Conservation (phyloP, 2,329 filamentous ascomycete species). For the Acrocalymma vagum region DNA sequence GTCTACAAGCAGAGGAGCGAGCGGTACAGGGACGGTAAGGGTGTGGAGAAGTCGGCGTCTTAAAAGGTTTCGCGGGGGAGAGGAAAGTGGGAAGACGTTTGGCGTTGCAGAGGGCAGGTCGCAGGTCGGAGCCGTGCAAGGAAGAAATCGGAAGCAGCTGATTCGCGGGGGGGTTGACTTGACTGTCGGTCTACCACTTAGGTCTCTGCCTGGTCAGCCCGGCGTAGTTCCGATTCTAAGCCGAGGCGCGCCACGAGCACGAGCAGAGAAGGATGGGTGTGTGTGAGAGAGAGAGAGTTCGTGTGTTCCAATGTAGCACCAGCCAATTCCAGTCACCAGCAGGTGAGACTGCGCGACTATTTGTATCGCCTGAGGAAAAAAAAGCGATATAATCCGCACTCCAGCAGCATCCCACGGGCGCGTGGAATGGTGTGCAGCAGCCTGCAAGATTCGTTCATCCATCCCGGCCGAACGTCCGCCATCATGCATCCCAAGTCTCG, state of each 20-base stretch:
- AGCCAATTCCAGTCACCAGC: slow-evolving; percentile 7
- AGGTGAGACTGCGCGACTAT: slow-evolving; percentile 13
- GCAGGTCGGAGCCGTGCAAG: slow-evolving; percentile 26
- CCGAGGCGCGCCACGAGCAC: slow-evolving; percentile 12
- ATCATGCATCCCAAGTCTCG: slow-evolving; percentile 21
- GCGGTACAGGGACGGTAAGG: slow-evolving; percentile 14
- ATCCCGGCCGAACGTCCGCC: slow-evolving; percentile 12
- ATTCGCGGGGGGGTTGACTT: slow-evolving; percentile 12
- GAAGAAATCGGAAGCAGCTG: slow-evolving; percentile 43
- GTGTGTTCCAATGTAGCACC: slow-evolving; percentile 1
- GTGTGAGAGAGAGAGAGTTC: background rate
- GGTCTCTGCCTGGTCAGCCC: background rate
- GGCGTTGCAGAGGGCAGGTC: slow-evolving; percentile 19
- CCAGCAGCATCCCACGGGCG: too few species aligned
- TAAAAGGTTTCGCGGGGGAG: slow-evolving; percentile 21
- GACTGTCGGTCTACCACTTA: background rate
- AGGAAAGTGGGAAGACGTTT: slow-evolving; percentile 11
- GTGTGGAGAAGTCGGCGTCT: too few species aligned
- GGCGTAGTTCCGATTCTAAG: slow-evolving; percentile 8
- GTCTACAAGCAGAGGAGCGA: slow-evolving; percentile 10
- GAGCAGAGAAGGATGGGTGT: slow-evolving; percentile 7
- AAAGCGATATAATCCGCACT: too few species aligned
- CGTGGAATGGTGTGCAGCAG: slow-evolving; percentile 25
- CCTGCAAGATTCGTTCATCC: slow-evolving; percentile 36
- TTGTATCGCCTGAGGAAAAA: slow-evolving; percentile 12